Evolutionary conservation across 202 grass and related monocot genomes (phyloP).

Genomic region (Schoenoplectus tabernaemontani): DNA sequence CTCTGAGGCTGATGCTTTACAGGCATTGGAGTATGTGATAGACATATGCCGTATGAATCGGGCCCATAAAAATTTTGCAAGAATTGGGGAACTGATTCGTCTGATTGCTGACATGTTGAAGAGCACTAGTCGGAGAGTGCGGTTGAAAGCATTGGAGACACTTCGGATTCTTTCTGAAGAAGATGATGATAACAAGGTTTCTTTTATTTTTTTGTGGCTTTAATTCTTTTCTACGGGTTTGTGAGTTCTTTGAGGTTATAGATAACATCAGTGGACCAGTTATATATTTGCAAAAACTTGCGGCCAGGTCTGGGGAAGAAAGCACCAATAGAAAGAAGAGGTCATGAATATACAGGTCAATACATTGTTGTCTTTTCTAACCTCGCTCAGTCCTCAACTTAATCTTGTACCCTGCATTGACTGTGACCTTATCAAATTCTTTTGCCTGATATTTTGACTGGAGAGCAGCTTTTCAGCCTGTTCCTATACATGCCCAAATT

Average conservation of each 20-base stretch:
- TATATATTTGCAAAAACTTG: not conserved
- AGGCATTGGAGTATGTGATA: slow-evolving; percentile 52
- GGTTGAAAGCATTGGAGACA: slow-evolving; percentile 56
- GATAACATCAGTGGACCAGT: not conserved
- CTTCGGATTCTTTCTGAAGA: slow-evolving; percentile 63
- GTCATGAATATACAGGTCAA: not conserved
- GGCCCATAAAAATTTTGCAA: slow-evolving; percentile 45
- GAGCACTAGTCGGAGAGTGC: slow-evolving; percentile 49
- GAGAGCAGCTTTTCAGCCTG: not conserved
- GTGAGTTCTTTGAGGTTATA: not conserved
- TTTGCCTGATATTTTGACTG: not conserved
- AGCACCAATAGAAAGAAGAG: not conserved
- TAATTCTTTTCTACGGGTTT: not conserved
- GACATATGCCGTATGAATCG: slow-evolving; percentile 60
- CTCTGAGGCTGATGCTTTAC: slow-evolving; percentile 58
- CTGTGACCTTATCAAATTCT: not conserved
- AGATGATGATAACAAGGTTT: slow-evolving; percentile 79
- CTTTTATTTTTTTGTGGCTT: slow-evolving; percentile 10
- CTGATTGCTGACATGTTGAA: slow-evolving; percentile 68
- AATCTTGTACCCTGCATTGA: not conserved
- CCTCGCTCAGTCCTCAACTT: not conserved
- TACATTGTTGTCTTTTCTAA: not conserved
- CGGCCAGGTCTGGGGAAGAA: not conserved
- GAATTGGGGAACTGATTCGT: slow-evolving; percentile 52
- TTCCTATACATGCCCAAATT: not conserved